A percentile compares a stretch with the other conserved stretches of the same genome.
Evolutionary conservation across 768 basidiomycete genomes (phyloP).

Genomic region (Xanthoconium purpureum): DNA sequence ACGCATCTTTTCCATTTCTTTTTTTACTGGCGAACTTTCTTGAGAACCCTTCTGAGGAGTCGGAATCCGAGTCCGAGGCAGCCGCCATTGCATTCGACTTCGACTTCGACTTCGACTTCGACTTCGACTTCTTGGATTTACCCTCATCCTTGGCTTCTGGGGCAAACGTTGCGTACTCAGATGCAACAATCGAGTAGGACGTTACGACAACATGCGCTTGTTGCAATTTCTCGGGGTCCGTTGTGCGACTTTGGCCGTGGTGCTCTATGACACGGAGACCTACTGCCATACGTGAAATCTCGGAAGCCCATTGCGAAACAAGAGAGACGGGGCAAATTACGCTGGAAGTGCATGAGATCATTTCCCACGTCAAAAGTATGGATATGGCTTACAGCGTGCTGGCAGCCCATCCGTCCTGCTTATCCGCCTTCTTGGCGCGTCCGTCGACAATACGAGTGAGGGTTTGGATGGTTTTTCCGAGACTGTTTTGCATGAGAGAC

Average conservation of each 20-base stretch:
- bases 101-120: too few species aligned
- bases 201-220: conserved; percentile 77
- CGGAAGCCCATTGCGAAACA: conserved; percentile 87
- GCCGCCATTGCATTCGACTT: conserved; percentile 26
- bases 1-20: conserved; percentile 47
- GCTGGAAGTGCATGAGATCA: conserved; percentile 38
- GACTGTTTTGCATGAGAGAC: conserved; percentile 37
- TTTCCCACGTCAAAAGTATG: neutral
- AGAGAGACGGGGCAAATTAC: conserved; percentile 87
- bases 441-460: conserved; percentile 85
- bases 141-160: conserved; percentile 55
- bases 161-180: conserved; percentile 62
- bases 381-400: conserved; percentile 55
- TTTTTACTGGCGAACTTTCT: conserved; percentile 39
- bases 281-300: conserved; percentile 70
- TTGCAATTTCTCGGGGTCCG: conserved; percentile 53
- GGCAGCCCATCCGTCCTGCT: conserved; percentile 66
- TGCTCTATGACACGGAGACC: conserved; percentile 74
- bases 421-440: conserved; percentile 64
- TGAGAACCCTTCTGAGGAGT: conserved; percentile 42
- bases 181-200: conserved; percentile 80
- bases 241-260: conserved; percentile 74
- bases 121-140: conserved; percentile 43
- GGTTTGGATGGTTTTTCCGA: conserved; percentile 91
- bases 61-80: conserved; percentile 31